Evolutionary conservation across 2,329 filamentous ascomycete genomes (phyloP).

Genomic region (Phaeosphaeria sp.): DNA sequence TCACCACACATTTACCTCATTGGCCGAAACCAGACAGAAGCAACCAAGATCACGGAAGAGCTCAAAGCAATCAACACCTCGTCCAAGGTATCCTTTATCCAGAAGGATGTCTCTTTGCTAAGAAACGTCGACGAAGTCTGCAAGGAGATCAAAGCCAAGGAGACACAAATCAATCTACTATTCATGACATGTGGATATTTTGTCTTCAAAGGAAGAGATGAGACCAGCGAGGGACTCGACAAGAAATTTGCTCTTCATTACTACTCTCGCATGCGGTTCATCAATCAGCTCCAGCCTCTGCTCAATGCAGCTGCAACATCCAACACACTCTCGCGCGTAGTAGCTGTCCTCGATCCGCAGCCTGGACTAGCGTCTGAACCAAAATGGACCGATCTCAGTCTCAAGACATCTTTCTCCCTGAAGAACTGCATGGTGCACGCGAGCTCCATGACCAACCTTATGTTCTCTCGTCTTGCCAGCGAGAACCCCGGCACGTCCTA

Average conservation of each 20-base stretch:
- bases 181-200: slow-evolving; percentile 62
- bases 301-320: slow-evolving; percentile 33
- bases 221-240: slow-evolving; percentile 47
- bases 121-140: slow-evolving; percentile 53
- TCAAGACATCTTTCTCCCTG: slow-evolving; percentile 35
- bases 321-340: slow-evolving; percentile 33
- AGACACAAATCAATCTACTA: slow-evolving; percentile 62
- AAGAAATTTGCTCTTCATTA: slow-evolving; percentile 40
- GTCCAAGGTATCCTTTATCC: slow-evolving; percentile 49
- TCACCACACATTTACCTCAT: slow-evolving; percentile 53
- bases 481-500: slow-evolving; percentile 30
- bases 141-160: slow-evolving; percentile 58
- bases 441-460: slow-evolving; percentile 35
- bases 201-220: slow-evolving; percentile 48
- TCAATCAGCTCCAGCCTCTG: slow-evolving; percentile 47
- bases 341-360: slow-evolving; percentile 38
- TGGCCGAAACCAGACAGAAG: slow-evolving; percentile 50
- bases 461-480: slow-evolving; percentile 29
- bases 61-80: slow-evolving; percentile 48
- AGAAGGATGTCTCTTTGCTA: slow-evolving; percentile 51
- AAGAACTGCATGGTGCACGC: slow-evolving; percentile 32
- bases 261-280: slow-evolving; percentile 49
- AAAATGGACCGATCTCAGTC: slow-evolving; percentile 33
- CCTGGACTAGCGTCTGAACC: slow-evolving; percentile 18
- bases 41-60: slow-evolving; percentile 45